Evolutionary conservation across 768 basidiomycete species (phyloP).

Genomic region (Lanmaoa pseudosensibilis): DNA sequence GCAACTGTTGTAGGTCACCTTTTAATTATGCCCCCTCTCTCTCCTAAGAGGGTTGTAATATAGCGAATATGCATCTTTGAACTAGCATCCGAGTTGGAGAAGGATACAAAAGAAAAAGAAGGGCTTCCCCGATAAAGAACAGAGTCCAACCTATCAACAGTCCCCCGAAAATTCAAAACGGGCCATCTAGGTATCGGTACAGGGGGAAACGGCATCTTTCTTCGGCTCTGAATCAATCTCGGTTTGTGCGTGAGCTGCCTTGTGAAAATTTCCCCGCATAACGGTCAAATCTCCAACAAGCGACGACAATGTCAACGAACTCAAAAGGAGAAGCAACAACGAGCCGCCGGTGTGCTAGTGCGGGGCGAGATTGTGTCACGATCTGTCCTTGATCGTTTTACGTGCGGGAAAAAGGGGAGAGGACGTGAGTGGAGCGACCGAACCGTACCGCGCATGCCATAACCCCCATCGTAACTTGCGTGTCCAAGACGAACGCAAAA

Average conservation of each 20-base stretch:
- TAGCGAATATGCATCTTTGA: background rate
- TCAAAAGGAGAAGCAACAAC: background rate
- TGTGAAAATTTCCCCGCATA: background rate
- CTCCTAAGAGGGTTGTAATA: background rate
- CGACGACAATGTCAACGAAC: background rate
- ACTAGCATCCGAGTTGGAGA: background rate
- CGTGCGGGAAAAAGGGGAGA: background rate
- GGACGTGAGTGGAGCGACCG: background rate
- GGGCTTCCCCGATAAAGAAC: constrained; percentile 4
- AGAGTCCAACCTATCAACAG: background rate
- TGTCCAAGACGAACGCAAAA: background rate
- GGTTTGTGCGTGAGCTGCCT: background rate
- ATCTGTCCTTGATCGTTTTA: constrained; percentile 6
- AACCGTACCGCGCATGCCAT: constrained; percentile 11
- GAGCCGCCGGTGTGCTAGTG: constrained; percentile 10
- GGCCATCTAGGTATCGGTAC: background rate
- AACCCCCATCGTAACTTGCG: constrained; percentile 6
- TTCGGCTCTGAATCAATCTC: background rate
- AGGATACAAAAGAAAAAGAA: background rate
- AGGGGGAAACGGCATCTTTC: constrained; percentile 5
- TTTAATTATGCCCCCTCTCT: background rate
- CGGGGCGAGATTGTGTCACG: background rate
- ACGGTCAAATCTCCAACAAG: background rate
- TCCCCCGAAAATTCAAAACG: background rate
- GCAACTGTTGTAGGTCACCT: background rate